A percentile compares a stretch with the other conserved stretches of the same genome.
Evolutionary conservation across 306 rosid genomes (phyloP).

Genomic region (Pterocarpus santalinus): DNA sequence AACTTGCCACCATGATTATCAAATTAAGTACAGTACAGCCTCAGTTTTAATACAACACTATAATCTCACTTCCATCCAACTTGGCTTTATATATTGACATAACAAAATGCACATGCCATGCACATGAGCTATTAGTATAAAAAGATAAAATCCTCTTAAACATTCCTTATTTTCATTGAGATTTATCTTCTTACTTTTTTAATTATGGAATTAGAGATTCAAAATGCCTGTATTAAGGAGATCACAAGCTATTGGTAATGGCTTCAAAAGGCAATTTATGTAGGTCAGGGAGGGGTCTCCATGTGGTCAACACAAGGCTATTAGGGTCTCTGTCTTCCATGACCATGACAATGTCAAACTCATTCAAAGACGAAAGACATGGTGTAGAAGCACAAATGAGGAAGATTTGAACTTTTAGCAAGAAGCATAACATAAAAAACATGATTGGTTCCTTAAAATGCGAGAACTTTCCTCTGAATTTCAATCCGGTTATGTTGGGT

Average conservation of each 20-base stretch:
- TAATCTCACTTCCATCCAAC: neutral
- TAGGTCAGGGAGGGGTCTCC: conserved; percentile 58
- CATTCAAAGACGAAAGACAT: conserved; percentile 44
- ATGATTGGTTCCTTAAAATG: conserved; percentile 48
- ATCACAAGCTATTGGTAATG: conserved; percentile 52
- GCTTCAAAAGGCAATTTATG: conserved; percentile 62
- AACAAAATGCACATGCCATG: conserved; percentile 20
- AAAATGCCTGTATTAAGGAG: neutral
- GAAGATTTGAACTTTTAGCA: conserved; percentile 22
- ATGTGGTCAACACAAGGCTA: conserved; percentile 55
- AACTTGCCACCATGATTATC: too few species aligned
- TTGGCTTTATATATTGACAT: conserved; percentile 26
- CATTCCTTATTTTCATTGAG: conserved; percentile 8
- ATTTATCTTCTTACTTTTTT: neutral
- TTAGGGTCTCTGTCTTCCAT: conserved; percentile 66
- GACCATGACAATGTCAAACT: conserved; percentile 60
- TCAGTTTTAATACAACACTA: too few species aligned
- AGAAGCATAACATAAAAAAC: conserved; percentile 21
- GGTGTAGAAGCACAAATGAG: conserved; percentile 31
- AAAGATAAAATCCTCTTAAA: neutral
- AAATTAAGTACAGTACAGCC: too few species aligned
- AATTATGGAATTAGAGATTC: neutral
- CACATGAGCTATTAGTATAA: neutral
- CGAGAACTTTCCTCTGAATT: neutral
- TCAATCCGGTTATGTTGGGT: neutral